Conservation (phyloP, 2,329 filamentous ascomycete genomes). For the Stachybotrys chlorohalonatus region DNA sequence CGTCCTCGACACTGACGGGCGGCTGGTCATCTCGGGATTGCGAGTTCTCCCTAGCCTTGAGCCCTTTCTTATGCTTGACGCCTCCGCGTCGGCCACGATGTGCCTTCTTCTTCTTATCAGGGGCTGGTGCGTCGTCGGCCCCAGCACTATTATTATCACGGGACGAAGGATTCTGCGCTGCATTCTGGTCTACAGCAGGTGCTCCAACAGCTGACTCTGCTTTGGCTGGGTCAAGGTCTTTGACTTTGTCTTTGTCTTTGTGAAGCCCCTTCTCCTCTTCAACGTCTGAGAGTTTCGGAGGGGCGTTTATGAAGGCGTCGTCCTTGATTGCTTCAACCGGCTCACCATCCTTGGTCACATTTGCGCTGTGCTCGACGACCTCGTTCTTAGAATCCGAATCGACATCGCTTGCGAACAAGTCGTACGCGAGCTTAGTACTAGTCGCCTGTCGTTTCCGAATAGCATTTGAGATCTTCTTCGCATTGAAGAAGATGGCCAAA, state of each 20-base stretch:
- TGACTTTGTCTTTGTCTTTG: neutral
- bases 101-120: slow-evolving; percentile 56
- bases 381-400: neutral
- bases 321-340: neutral
- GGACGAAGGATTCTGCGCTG: neutral
- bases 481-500: slow-evolving; percentile 31
- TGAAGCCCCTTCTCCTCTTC: neutral
- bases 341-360: neutral
- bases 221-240: neutral
- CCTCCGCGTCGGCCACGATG: slow-evolving; percentile 66
- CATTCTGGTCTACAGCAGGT: neutral
- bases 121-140: slow-evolving; percentile 4
- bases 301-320: neutral
- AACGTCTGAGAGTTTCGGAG: neutral
- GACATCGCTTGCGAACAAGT: slow-evolving; percentile 3
- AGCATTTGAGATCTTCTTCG: slow-evolving; percentile 27
- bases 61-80: slow-evolving; percentile 54
- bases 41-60: slow-evolving; percentile 41
- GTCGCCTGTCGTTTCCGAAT: neutral
- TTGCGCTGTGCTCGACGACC: neutral
- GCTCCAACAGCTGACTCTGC: neutral
- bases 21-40: slow-evolving; percentile 39
- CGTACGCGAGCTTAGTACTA: slow-evolving; percentile 21
- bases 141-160: neutral
- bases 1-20: slow-evolving; percentile 49